These are phyloP conservation scores for Lophiostoma macrostomum DNA, from an alignment of 495 filamentous ascomycete genomes.

Conservation along the genomic window DNA sequence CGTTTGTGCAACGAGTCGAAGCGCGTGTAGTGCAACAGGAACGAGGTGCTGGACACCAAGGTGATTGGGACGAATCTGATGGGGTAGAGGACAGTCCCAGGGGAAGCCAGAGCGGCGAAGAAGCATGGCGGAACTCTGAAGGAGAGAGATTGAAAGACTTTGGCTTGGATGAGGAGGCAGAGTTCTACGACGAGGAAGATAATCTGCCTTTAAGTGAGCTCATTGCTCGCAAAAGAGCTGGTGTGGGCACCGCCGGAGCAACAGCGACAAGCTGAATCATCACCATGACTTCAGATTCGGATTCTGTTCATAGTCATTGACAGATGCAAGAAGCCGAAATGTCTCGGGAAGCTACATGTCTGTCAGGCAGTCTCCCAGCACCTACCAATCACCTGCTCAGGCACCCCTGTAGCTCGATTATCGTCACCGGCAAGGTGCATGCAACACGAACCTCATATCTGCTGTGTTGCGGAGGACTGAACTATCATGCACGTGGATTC, in stretches of 20 bases:
- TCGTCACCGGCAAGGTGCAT: neutral
- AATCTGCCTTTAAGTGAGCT: conserved; percentile 68
- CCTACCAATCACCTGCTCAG: neutral
- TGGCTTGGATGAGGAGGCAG: conserved; percentile 81
- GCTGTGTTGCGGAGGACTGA: too few species aligned
- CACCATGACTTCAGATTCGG: too few species aligned
- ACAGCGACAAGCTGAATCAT: neutral
- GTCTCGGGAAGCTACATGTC: too few species aligned
- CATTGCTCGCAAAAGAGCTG: conserved; percentile 39
- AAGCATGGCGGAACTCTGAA: conserved; percentile 78
- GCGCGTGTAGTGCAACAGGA: conserved; percentile 40
- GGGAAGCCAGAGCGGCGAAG: conserved; percentile 47
- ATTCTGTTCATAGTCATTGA: neutral
- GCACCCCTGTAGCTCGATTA: neutral
- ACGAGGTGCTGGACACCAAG: conserved; percentile 38
- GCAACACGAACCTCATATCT: neutral
- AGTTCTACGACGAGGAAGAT: conserved; percentile 74
- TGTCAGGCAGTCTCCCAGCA: too few species aligned
- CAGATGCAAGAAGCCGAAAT: too few species aligned
- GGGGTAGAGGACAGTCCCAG: conserved; percentile 38
- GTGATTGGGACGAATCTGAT: conserved; percentile 33
- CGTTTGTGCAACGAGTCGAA: conserved; percentile 49
- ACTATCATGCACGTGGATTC: too few species aligned
- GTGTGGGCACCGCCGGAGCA: neutral
- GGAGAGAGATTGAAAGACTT: conserved; percentile 85